These are phyloP conservation scores for Zalaria sp. DNA, from an alignment of 2,329 filamentous ascomycete genomes.

Conservation along the genomic window DNA sequence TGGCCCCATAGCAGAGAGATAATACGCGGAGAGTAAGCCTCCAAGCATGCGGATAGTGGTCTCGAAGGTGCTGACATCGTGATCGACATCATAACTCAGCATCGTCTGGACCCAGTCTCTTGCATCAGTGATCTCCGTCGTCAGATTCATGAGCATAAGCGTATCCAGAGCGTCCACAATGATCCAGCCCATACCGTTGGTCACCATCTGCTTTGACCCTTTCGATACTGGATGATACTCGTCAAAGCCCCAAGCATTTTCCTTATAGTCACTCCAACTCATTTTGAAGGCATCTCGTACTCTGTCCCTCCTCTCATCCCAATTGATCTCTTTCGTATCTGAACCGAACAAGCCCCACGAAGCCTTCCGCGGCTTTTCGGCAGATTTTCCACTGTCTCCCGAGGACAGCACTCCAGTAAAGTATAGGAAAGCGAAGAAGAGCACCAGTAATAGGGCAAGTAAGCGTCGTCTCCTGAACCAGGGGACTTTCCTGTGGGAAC, in stretches of 20 bases:
- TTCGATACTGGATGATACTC: constrained; percentile 77
- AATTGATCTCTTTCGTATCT: constrained; percentile 39
- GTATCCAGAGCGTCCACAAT: constrained; percentile 94
- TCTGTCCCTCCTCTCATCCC: constrained; percentile 61
- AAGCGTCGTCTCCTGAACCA: constrained; percentile 52
- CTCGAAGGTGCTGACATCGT: constrained; percentile 95
- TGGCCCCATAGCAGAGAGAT: constrained; percentile 66
- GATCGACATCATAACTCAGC: constrained; percentile 76
- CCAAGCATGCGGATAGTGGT: constrained; percentile 97
- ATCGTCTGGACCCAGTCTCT: constrained; percentile 76
- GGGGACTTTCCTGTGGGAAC: constrained; percentile 40
- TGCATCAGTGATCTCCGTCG: constrained; percentile 67
- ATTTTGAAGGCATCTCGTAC: constrained; percentile 83
- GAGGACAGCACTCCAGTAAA: constrained; percentile 14
- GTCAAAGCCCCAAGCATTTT: constrained; percentile 88
- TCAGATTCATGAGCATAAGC: constrained; percentile 96
- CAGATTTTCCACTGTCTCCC: constrained; percentile 18
- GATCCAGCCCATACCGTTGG: constrained; percentile 89
- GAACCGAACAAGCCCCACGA: neutral
- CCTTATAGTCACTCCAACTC: constrained; percentile 86
- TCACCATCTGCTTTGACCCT: constrained; percentile 68
- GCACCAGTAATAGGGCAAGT: constrained; percentile 36
- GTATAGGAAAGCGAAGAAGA: constrained; percentile 49
- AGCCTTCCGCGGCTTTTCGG: constrained; percentile 5
- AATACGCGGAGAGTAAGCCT: constrained; percentile 83